Evolutionary conservation across 371 early-diverging fungal species (phyloP).

Genomic region (Mortierella sp.): DNA sequence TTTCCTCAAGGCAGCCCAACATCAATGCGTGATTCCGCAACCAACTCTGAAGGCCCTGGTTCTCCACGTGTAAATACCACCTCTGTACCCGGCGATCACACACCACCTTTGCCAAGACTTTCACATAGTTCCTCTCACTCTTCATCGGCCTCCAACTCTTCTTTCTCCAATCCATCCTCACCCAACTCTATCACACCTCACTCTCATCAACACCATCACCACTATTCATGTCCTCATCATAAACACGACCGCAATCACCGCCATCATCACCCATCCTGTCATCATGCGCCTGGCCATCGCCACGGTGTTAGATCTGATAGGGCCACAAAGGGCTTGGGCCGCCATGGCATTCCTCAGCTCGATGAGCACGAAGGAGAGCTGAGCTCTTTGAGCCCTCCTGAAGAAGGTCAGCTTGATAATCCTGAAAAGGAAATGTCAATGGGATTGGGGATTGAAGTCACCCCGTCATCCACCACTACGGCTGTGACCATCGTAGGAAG

Average conservation of each 20-base stretch:
- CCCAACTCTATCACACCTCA: conserved; percentile 32
- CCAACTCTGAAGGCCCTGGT: conserved; percentile 17
- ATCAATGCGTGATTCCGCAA: conserved; percentile 13
- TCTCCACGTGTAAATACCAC: conserved; percentile 32
- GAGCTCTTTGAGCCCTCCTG: neutral
- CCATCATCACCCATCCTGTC: conserved; percentile 35
- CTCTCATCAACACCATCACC: conserved; percentile 17
- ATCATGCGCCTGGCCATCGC: conserved; percentile 12
- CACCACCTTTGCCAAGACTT: conserved; percentile 30
- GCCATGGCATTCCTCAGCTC: conserved; percentile 5
- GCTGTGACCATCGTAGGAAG: conserved; percentile 44
- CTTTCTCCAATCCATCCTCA: conserved; percentile 47
- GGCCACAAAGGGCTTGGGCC: conserved; percentile 8
- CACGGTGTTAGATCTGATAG: conserved; percentile 23
- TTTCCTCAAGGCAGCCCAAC: conserved; percentile 11
- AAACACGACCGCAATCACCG: conserved; percentile 22
- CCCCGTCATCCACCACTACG: conserved; percentile 11
- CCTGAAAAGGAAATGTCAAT: conserved; percentile 9
- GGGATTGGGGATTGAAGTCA: conserved; percentile 15
- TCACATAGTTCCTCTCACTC: conserved; percentile 20
- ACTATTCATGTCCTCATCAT: conserved; percentile 6
- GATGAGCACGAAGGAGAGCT: conserved; percentile 4
- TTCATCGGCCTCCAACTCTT: conserved; percentile 36
- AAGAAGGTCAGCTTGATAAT: neutral
- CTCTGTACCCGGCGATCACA: conserved; percentile 8